Evolutionary conservation across 2,329 filamentous ascomycete genomes (phyloP).

Genomic region (Aspergillus sp.): DNA sequence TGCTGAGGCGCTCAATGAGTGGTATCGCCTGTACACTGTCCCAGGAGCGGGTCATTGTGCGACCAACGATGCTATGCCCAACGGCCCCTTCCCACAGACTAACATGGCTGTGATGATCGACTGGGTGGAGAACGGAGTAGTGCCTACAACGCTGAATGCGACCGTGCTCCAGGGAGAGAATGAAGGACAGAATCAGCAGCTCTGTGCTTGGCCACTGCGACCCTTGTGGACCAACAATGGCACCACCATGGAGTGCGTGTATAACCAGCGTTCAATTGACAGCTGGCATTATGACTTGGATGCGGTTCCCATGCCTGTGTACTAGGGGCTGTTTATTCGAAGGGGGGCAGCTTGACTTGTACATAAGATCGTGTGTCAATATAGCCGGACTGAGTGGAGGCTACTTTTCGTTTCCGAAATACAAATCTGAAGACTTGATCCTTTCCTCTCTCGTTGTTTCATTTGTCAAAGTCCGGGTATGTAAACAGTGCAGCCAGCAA

Average conservation of each 20-base stretch:
- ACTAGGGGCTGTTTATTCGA: neutral
- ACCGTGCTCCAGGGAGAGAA: slow-evolving; percentile 37
- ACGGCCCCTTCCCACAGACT: slow-evolving; percentile 47
- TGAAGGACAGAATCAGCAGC: slow-evolving; percentile 34
- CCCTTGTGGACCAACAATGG: slow-evolving; percentile 29
- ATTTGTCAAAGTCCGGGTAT: no score
- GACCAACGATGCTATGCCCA: slow-evolving; percentile 47
- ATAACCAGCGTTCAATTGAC: slow-evolving; percentile 17
- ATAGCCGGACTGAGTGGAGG: no score
- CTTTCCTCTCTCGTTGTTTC: no score
- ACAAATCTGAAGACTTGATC: no score
- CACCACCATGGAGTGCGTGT: slow-evolving; percentile 14
- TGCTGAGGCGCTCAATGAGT: slow-evolving; percentile 51
- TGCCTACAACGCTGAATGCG: slow-evolving; percentile 48
- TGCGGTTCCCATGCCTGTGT: slow-evolving; percentile 2
- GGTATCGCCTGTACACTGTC: slow-evolving; percentile 58
- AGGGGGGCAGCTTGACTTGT: no score
- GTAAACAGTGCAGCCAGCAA: no score
- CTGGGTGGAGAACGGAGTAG: slow-evolving; percentile 55
- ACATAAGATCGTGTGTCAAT: no score
- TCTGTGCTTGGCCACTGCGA: slow-evolving; percentile 38
- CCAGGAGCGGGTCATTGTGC: slow-evolving; percentile 58
- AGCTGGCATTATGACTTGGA: slow-evolving; percentile 20
- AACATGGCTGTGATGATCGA: slow-evolving; percentile 52
- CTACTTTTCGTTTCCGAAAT: no score